These are phyloP conservation scores for Penicillium paxilli DNA, from an alignment of 495 filamentous ascomycete species.

Conservation along the genomic window DNA sequence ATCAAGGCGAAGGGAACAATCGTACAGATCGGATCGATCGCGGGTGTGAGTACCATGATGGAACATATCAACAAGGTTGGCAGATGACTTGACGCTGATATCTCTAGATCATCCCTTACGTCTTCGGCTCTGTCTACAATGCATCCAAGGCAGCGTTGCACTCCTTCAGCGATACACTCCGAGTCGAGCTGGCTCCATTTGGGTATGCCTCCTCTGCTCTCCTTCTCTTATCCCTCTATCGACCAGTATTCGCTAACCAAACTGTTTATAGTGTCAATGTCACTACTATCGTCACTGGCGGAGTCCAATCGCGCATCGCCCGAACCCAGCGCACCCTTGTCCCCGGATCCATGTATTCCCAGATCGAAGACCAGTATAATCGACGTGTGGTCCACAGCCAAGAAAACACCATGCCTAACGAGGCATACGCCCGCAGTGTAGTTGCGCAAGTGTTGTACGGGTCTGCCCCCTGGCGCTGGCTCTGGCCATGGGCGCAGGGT, in stretches of 20 bases:
- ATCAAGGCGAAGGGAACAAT: slow-evolving; percentile 61
- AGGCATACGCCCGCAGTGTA: slow-evolving; percentile 56
- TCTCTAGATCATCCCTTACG: slow-evolving; percentile 52
- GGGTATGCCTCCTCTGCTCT: slow-evolving; percentile 29
- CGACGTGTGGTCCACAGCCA: slow-evolving; percentile 57
- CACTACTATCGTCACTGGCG: slow-evolving; percentile 59
- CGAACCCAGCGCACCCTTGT: slow-evolving; percentile 49
- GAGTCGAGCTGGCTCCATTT: slow-evolving; percentile 52
- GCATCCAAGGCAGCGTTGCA: slow-evolving; percentile 66
- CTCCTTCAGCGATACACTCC: slow-evolving; percentile 58
- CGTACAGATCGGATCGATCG: slow-evolving; percentile 59
- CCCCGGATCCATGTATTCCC: slow-evolving; percentile 50
- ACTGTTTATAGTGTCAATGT: slow-evolving; percentile 43
- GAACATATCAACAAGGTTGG: too few relatives aligned
- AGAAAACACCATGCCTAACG: slow-evolving; percentile 50
- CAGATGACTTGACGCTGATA: too few relatives aligned
- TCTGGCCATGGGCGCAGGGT: slow-evolving; percentile 46
- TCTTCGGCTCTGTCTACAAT: slow-evolving; percentile 60
- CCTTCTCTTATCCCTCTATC: neutral
- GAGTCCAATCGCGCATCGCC: slow-evolving; percentile 60
- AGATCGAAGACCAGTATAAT: slow-evolving; percentile 52
- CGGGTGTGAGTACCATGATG: slow-evolving; percentile 37
- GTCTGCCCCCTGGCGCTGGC: slow-evolving; percentile 43
- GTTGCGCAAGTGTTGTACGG: slow-evolving; percentile 54
- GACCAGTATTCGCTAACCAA: neutral